These are phyloP conservation scores for Chlamydomonas sp. DNA, from an alignment of 139 green algal species.

Conservation along the genomic window DNA sequence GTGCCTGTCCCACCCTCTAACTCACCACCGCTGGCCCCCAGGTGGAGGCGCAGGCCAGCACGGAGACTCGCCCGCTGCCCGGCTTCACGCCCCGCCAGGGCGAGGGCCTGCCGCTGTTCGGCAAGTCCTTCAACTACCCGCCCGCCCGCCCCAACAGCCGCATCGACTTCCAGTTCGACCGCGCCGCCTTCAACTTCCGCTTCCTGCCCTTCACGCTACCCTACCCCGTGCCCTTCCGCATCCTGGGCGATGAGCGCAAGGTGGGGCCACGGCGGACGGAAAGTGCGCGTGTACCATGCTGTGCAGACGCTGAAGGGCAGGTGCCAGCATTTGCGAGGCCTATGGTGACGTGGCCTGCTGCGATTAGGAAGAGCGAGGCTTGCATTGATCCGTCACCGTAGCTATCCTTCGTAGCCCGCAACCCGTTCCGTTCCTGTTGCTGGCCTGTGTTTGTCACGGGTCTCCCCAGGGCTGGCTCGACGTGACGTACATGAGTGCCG, in stretches of 20 bases:
- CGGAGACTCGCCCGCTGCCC: constrained; percentile 63
- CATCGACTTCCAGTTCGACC: constrained; percentile 92
- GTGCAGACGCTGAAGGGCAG: not conserved
- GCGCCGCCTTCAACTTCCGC: constrained; percentile 88
- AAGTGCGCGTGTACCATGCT: not conserved
- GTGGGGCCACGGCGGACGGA: constrained; percentile 34
- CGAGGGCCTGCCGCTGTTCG: constrained; percentile 78
- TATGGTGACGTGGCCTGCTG: no score
- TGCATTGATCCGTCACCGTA: no score
- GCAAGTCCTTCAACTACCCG: constrained; percentile 71
- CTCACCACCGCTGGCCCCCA: not conserved
- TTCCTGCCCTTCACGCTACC: constrained; percentile 89
- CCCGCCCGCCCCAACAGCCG: constrained; percentile 68
- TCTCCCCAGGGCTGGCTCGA: constrained; percentile 85
- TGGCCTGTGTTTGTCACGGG: not conserved
- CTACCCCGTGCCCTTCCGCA: constrained; percentile 96
- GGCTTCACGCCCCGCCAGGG: constrained; percentile 80
- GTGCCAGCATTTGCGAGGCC: not conserved
- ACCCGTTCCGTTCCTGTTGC: no score
- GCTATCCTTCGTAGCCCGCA: no score
- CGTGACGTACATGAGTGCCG: constrained; percentile 80
- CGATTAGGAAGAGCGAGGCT: no score
- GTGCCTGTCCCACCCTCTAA: not conserved
- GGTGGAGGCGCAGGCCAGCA: constrained; percentile 86
- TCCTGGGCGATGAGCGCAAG: constrained; percentile 96